Conservation (phyloP, 148 eudicot genomes). For the Chenopodium suecicum region DNA sequence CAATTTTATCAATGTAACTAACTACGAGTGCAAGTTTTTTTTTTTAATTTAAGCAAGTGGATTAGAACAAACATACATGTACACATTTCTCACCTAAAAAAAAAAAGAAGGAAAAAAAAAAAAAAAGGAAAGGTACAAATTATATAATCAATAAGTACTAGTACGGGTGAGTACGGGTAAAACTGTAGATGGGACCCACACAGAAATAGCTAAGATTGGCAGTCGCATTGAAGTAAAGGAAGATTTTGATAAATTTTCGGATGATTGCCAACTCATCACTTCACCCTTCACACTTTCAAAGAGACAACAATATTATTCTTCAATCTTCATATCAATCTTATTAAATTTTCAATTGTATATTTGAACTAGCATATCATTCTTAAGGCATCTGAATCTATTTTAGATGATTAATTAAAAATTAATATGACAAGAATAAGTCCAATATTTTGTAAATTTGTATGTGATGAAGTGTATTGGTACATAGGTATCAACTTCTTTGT, state of each 20-base stretch:
- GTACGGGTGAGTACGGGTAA: slow-evolving; percentile 22
- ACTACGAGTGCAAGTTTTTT: no score
- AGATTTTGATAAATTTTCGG: background rate
- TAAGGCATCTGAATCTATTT: no score
- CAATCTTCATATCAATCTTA: no score
- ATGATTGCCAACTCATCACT: slow-evolving; percentile 13
- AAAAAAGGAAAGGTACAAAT: no score
- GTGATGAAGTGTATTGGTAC: no score
- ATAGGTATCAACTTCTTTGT: no score
- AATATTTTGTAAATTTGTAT: background rate
- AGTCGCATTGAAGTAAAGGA: background rate
- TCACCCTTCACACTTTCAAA: slow-evolving; percentile 17
- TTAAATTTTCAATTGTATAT: background rate
- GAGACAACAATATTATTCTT: background rate
- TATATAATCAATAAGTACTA: no score
- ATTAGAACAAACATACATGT: background rate
- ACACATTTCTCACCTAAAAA: background rate
- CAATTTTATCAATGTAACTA: no score
- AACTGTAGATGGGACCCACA: slow-evolving; percentile 6
- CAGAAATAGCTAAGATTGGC: background rate
- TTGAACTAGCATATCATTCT: background rate
- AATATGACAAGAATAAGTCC: background rate
- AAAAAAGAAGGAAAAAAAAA: background rate
- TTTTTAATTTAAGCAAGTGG: no score
- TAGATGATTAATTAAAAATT: no score